These are phyloP conservation scores for Albizia julibrissin DNA, from an alignment of 306 rosid genomes.

Conservation along the genomic window DNA sequence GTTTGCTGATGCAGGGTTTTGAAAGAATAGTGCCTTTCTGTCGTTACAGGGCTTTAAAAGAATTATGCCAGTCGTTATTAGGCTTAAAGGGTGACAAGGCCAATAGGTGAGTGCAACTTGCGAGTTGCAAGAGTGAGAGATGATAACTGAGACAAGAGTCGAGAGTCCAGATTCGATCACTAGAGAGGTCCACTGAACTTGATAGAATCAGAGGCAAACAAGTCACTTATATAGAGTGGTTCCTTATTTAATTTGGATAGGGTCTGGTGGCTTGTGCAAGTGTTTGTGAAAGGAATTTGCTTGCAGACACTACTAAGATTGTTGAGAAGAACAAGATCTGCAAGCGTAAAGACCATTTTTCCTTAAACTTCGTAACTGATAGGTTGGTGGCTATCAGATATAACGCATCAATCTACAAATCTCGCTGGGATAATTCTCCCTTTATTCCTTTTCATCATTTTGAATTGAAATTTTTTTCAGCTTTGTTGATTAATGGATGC, in stretches of 20 bases:
- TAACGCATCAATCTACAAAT: slow-evolving; percentile 76
- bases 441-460: neutral
- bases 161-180: no score
- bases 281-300: slow-evolving; percentile 63
- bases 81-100: no score
- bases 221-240: neutral
- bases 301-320: slow-evolving; percentile 72
- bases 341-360: slow-evolving; percentile 63
- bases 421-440: slow-evolving; percentile 86
- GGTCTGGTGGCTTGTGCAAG: slow-evolving; percentile 67
- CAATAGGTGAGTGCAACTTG: no score
- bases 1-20: no score
- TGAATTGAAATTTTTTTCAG: neutral
- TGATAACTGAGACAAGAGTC: no score
- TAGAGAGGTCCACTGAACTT: no score
- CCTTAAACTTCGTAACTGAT: slow-evolving; percentile 51
- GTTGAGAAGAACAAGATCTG: slow-evolving; percentile 74
- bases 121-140: no score
- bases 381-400: slow-evolving; percentile 66
- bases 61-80: no score
- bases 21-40: no score
- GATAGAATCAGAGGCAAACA: no score
- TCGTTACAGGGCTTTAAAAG: no score
- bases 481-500: slow-evolving; percentile 1
- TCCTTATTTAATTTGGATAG: slow-evolving; percentile 34